Base-by-base conservation (phyloP, 257 asterid genomes). In the Catharanthus roseus region DNA sequence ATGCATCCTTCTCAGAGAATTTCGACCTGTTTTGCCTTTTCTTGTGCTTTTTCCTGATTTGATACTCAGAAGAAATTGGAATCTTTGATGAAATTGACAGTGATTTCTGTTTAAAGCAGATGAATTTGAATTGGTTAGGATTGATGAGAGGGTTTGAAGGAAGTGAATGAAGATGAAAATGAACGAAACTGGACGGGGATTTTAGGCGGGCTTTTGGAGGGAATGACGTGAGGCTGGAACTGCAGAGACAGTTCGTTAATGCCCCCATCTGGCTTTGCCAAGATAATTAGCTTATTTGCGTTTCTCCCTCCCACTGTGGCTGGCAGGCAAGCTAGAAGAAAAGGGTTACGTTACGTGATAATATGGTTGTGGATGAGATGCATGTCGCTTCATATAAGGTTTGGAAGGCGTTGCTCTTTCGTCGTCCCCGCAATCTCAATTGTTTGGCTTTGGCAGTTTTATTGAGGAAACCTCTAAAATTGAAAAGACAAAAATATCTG, bases 1-100 rank as follows among this genome's bases (percentile, higher is more conserved):
- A 85, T 47, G 77, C 85, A 51, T 77, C 72, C 75, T 79, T 82
- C 70, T 80, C 85, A 3, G 62, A 53, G 78, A 77, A 78, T 62
- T 73, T 81, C 56, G 67, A 72, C 45, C 77, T 75, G 18, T 65
- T 71, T 63, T 21, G 69, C 51, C 65, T 28, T 31, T 49, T 67
- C 61, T 42, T 54, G 39, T 36, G 39, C 67, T 44, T 60, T 42
- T 53, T 44, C 38, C 36, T 72, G 65, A 57, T 41, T 18, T 60
- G 57, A 19, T 76, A 45, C 41, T 11, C 64, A n/a, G 82, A 84
- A 56, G 26, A 71, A 57, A 47, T 15, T 7, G 75, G 75, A 21
- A 76, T 33, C 50, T 74, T 64, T 47, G 88, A 79, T 70, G 87
- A 57, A 21, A 75, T 29, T 58, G 79, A 50, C 5, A 49, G 44